phyloP scores from a whole-genome alignment of 495 filamentous ascomycete genomes.

The Xylaria intraflava region DNA sequence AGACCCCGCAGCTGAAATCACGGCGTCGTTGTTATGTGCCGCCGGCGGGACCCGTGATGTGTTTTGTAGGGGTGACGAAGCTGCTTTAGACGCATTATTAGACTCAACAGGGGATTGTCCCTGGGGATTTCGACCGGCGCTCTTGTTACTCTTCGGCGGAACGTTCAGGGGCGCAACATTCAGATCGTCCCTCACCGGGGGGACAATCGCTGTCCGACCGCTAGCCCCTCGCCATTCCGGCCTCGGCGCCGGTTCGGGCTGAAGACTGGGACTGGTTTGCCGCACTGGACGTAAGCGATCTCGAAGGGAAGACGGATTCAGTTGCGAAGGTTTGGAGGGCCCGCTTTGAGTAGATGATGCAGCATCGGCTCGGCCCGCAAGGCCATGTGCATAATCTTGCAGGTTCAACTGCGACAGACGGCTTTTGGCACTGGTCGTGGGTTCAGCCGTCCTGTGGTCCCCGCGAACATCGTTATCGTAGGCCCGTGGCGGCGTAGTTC shows the following conservation, averaged over 20 bases:
- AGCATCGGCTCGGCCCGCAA: slow-evolving; percentile 22
- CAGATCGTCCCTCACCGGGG: slow-evolving; percentile 39
- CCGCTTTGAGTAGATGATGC: slow-evolving; percentile 18
- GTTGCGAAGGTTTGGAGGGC: slow-evolving; percentile 12
- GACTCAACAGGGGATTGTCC: slow-evolving; percentile 19
- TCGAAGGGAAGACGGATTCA: slow-evolving; percentile 28
- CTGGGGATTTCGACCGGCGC: slow-evolving; percentile 16
- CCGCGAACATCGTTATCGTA: slow-evolving; percentile 32
- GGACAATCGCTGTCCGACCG: slow-evolving; percentile 42
- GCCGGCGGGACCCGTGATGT: background rate
- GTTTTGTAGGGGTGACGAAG: slow-evolving; percentile 10
- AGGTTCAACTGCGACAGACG: slow-evolving; percentile 43
- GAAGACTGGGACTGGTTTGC: slow-evolving; percentile 27
- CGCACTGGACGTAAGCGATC: slow-evolving; percentile 37
- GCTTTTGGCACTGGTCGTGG: slow-evolving; percentile 36
- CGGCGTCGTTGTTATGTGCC: background rate
- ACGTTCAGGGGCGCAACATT: slow-evolving; percentile 37
- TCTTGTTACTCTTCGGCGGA: slow-evolving; percentile 40
- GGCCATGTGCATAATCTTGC: slow-evolving; percentile 35
- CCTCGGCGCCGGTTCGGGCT: slow-evolving; percentile 30
- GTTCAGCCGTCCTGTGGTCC: slow-evolving; percentile 47
- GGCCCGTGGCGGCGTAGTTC: slow-evolving; percentile 19
- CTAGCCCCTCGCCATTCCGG: slow-evolving; percentile 50
- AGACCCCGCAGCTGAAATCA: background rate
- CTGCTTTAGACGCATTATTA: slow-evolving; percentile 16